Evolutionary conservation across 1,139 yeast species (phyloP).

Genomic region (Magnusiomyces tetraspermus): DNA sequence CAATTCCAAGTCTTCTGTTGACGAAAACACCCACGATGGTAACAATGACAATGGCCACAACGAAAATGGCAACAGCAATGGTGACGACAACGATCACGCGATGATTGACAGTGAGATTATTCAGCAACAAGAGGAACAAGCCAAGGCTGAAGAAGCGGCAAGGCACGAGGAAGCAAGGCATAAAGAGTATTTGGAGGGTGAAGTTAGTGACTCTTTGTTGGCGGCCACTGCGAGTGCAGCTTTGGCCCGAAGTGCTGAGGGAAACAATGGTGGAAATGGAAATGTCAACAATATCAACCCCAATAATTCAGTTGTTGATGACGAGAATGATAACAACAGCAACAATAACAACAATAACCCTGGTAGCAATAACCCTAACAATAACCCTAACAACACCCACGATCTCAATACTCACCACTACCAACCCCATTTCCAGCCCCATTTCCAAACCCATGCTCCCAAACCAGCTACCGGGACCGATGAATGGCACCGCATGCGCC

Average conservation of each 20-base stretch:
- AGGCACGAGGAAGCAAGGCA: conserved; percentile 13
- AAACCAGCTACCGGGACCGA: conserved; percentile 51
- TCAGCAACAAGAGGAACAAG: conserved; percentile 6
- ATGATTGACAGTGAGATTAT: conserved; percentile 5
- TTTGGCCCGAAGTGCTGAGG: neutral
- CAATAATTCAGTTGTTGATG: neutral
- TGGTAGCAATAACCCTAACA: neutral
- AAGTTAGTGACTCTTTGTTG: neutral
- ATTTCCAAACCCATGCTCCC: neutral
- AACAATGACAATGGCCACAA: neutral
- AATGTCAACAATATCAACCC: neutral
- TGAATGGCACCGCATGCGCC: conserved; percentile 80
- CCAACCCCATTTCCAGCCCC: neutral
- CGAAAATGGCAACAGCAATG: neutral
- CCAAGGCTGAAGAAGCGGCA: conserved; percentile 6
- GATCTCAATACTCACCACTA: neutral
- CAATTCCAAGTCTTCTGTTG: neutral
- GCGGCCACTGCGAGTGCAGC: neutral
- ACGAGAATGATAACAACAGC: neutral
- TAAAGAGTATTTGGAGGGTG: conserved; percentile 3
- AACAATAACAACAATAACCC: neutral
- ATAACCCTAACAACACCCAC: neutral
- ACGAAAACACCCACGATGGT: neutral
- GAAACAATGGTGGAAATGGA: neutral
- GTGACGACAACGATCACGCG: neutral